Base-by-base conservation (phyloP, 345 rosid species). In the Aquilaria yunnanensis region DNA sequence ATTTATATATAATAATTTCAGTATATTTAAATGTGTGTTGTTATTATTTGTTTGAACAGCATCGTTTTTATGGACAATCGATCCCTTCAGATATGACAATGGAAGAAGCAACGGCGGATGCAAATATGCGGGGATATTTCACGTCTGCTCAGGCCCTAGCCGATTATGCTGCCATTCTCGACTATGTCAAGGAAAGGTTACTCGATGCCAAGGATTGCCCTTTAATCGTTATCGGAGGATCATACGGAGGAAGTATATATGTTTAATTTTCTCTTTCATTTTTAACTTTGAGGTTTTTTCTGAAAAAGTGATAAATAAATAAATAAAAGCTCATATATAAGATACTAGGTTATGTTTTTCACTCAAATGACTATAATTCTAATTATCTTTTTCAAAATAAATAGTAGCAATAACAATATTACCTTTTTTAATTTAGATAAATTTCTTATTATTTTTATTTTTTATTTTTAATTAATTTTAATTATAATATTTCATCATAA, bases 231-330 rank as follows among this genome's bases (percentile, higher is more conserved):
- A 13, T 71, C 12, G 80, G 80, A 56, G 83, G 78, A 68, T 79
- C 80, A 6, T 79, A 79, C 9, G 83, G 83, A 9, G 78, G 80
- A 66, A 76, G 83, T 79, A 71, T 65, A 75, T 45, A 64, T 4
- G 65, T 64, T 23, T 23, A 23, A 23, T 23, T 23, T 23, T 23
- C 23, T 23, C 23, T 23, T 23, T 23, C 23, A 23, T 23, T 23
- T 23, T 23, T 23, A 23, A 23, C 23, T 23, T 23, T 23, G 23
- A 23, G 23, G 23, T 23, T 23, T 23, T 23, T 23, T 23, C 23
- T 23, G 23, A 23, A 23, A 23, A 23, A 23, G 23, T 23, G 23
- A 23, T 23, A 23, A 23, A 23, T 23, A 23, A 23, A 23, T 23
- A 23, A 23, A 23, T 23, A 23, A 23, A 23, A 23, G 23, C 1